Evolutionary conservation across 2,329 filamentous ascomycete species (phyloP).

Genomic region (Aspergillus flavus): DNA sequence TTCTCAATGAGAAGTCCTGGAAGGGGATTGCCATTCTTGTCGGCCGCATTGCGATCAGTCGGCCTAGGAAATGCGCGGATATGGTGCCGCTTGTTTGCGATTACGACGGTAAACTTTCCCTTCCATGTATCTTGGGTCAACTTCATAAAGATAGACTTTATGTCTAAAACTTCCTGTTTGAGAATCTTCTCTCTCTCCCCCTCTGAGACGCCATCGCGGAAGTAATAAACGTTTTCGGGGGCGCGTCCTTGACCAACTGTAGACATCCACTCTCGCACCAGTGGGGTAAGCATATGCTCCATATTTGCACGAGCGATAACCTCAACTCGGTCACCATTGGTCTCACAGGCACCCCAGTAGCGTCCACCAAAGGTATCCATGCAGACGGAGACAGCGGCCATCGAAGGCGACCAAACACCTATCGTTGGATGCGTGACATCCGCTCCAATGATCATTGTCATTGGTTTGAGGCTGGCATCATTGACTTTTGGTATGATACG

Average conservation of each 20-base stretch:
- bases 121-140: conserved; percentile 38
- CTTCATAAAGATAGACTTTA: conserved; percentile 63
- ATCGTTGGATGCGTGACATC: conserved; percentile 86
- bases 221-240: conserved; percentile 81
- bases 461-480: conserved; percentile 38
- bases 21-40: conserved; percentile 78
- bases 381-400: conserved; percentile 85
- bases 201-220: conserved; percentile 90
- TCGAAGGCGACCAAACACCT: conserved; percentile 68
- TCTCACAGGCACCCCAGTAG: conserved; percentile 78
- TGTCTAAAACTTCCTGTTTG: conserved; percentile 71
- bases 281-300: conserved; percentile 63
- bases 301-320: conserved; percentile 72
- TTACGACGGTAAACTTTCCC: conserved; percentile 78
- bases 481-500: conserved; percentile 49
- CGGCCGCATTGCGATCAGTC: conserved; percentile 53
- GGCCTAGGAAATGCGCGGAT: conserved; percentile 83
- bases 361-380: conserved; percentile 70
- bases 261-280: conserved; percentile 67
- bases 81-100: conserved; percentile 93
- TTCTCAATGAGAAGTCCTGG: conserved; percentile 86
- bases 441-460: conserved; percentile 82
- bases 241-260: conserved; percentile 55
- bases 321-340: conserved; percentile 80
- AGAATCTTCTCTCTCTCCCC: conserved; percentile 82